Evolutionary conservation across 2,329 filamentous ascomycete genomes (phyloP).

Genomic region (Lithohypha guttulata): DNA sequence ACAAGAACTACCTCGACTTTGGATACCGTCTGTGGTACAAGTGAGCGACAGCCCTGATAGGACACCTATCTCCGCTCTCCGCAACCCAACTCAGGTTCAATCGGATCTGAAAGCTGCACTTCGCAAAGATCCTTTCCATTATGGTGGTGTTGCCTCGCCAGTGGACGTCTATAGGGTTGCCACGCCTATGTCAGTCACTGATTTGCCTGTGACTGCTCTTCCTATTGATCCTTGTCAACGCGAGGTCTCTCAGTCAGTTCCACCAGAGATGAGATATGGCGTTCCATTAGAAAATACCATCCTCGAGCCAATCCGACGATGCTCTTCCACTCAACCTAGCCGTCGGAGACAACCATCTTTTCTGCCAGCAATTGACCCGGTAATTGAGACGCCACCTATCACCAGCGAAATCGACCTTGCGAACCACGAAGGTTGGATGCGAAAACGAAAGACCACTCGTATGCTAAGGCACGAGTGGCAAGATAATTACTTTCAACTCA

Average conservation of each 20-base stretch:
- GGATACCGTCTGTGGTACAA: conserved; percentile 40
- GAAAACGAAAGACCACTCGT: conserved; percentile 81
- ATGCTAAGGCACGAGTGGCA: conserved; percentile 90
- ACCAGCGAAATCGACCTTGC: conserved; percentile 16
- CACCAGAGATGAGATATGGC: conserved; percentile 81
- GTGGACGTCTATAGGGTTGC: conserved; percentile 61
- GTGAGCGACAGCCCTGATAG: conserved; percentile 21
- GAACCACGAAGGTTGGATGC: conserved; percentile 77
- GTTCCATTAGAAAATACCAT: conserved; percentile 24
- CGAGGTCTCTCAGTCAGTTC: conserved; percentile 78
- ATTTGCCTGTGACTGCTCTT: conserved; percentile 69
- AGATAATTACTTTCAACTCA: conserved; percentile 80
- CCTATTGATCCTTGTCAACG: conserved; percentile 62
- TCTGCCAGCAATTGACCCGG: conserved; percentile 18
- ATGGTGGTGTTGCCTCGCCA: conserved; percentile 35
- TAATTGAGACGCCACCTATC: conserved; percentile 14
- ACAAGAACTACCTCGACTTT: conserved; percentile 45
- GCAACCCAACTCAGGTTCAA: conserved; percentile 19
- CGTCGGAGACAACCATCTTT: conserved; percentile 17
- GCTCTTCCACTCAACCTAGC: conserved; percentile 29
- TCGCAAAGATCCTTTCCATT: conserved; percentile 32
- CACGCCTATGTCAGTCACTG: conserved; percentile 86
- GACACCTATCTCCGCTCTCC: conserved; percentile 23
- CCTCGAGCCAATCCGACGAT: conserved; percentile 37
- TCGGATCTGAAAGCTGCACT: conserved; percentile 36